phyloP scores from a whole-genome alignment of 1,139 yeast species.

The Hemisphaericaspora lyxosophila region DNA sequence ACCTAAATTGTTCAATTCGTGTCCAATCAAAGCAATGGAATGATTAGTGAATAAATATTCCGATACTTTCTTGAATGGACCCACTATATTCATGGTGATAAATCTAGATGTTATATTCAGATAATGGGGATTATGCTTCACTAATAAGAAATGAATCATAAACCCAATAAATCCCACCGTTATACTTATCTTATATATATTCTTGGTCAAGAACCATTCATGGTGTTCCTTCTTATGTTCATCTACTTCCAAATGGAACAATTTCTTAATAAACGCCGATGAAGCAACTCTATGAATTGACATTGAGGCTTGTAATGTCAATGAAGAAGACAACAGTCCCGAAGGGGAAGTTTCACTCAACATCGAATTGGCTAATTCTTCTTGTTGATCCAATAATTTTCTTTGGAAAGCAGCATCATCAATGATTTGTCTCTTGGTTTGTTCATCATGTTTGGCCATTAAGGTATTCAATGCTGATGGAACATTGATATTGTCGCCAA shows the following conservation, averaged over 20 bases:
- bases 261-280: slow-evolving; percentile 31
- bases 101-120: slow-evolving; percentile 6
- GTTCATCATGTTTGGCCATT: slow-evolving; percentile 31
- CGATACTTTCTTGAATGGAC: not conserved
- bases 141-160: slow-evolving; percentile 34
- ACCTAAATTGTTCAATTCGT: slow-evolving; percentile 11
- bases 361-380: slow-evolving; percentile 17
- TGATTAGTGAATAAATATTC: not conserved
- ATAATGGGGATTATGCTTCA: slow-evolving; percentile 21
- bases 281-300: slow-evolving; percentile 35
- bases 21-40: not conserved
- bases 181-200: slow-evolving; percentile 35
- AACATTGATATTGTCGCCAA: slow-evolving; percentile 4
- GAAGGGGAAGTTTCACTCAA: slow-evolving; percentile 22
- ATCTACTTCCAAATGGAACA: slow-evolving; percentile 18
- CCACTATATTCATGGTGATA: not conserved
- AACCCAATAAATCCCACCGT: slow-evolving; percentile 46
- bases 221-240: slow-evolving; percentile 1
- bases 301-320: slow-evolving; percentile 34
- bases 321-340: slow-evolving; percentile 39
- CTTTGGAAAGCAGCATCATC: slow-evolving; percentile 24
- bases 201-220: slow-evolving; percentile 13
- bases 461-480: slow-evolving; percentile 15
- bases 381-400: slow-evolving; percentile 24
- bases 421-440: slow-evolving; percentile 25